phyloP scores from a whole-genome alignment of 352 stramenopile species.

The Thalassiosira livingstoniorum region DNA sequence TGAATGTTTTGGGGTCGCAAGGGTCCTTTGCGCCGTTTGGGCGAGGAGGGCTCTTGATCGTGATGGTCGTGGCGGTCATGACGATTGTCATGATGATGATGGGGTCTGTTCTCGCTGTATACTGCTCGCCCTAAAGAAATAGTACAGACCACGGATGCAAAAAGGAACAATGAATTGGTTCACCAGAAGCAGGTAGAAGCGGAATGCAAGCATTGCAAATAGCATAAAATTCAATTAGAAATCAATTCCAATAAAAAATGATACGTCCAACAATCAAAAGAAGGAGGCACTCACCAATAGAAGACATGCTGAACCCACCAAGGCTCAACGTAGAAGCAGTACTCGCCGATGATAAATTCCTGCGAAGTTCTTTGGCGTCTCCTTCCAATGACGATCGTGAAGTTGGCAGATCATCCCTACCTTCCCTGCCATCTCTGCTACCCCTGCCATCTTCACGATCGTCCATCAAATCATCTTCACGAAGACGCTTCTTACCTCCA shows the following conservation, averaged over 20 bases:
- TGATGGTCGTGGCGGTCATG: too few relatives aligned
- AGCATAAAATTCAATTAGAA: too few relatives aligned
- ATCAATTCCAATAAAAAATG: not conserved
- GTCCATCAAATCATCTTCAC: not conserved
- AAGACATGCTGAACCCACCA: constrained; percentile 47
- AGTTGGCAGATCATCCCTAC: constrained; percentile 11
- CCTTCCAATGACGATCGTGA: not conserved
- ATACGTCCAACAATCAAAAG: not conserved
- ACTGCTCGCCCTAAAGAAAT: not conserved
- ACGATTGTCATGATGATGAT: too few relatives aligned
- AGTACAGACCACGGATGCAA: not conserved
- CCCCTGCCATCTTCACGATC: not conserved
- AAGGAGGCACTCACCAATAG: constrained; percentile 56
- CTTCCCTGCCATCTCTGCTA: constrained; percentile 10
- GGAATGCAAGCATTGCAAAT: too few relatives aligned
- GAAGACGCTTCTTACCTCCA: constrained; percentile 7
- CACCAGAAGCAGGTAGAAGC: too few relatives aligned
- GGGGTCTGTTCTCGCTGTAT: not conserved
- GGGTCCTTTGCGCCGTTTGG: constrained; percentile 48
- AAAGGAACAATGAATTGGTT: not conserved
- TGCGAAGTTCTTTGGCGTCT: not conserved
- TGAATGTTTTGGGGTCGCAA: constrained; percentile 29
- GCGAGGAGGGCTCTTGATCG: constrained; percentile 41
- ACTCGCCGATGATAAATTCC: constrained; percentile 16
- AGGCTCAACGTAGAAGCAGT: constrained; percentile 45